Percentiles rank a stretch among this genome's conserved stretches.
These are phyloP conservation scores for Amanita exitialis DNA, from an alignment of 768 basidiomycete species.

Conservation along the genomic window DNA sequence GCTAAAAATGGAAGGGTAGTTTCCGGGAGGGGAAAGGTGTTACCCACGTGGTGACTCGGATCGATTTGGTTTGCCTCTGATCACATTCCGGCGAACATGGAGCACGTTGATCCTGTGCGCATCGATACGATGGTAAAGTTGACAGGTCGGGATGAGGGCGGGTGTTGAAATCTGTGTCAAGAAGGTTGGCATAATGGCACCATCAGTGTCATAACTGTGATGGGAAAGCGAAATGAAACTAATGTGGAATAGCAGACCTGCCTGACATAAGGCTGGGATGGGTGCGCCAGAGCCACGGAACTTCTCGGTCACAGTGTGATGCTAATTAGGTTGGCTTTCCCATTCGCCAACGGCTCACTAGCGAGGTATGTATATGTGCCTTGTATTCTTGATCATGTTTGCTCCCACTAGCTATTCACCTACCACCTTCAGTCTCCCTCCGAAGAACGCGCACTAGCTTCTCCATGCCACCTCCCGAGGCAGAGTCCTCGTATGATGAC, in stretches of 20 bases:
- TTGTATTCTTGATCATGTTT: not conserved
- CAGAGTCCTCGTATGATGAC: constrained; percentile 1
- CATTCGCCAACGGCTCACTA: not conserved
- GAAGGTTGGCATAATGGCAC: not conserved
- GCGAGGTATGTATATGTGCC: constrained; percentile 6
- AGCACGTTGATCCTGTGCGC: not conserved
- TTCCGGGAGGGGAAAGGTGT: not conserved
- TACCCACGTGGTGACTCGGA: not conserved
- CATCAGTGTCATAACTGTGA: not conserved
- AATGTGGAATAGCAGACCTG: not conserved
- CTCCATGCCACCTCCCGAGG: constrained; percentile 3
- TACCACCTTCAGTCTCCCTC: constrained; percentile 7
- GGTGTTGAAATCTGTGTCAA: not conserved
- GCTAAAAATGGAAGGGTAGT: not conserved
- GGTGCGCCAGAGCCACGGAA: not conserved
- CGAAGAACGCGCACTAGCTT: constrained; percentile 5
- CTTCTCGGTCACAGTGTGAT: constrained; percentile 3
- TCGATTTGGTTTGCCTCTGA: not conserved
- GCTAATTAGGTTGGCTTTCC: not conserved
- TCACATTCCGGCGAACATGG: not conserved
- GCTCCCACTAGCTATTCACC: constrained; percentile 4
- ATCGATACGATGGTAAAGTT: not conserved
- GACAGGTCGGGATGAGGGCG: not conserved
- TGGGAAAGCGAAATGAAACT: not conserved
- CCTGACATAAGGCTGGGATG: not conserved